phyloP scores from a whole-genome alignment of 2,329 filamentous ascomycete genomes.

The Cercospora canescens region DNA sequence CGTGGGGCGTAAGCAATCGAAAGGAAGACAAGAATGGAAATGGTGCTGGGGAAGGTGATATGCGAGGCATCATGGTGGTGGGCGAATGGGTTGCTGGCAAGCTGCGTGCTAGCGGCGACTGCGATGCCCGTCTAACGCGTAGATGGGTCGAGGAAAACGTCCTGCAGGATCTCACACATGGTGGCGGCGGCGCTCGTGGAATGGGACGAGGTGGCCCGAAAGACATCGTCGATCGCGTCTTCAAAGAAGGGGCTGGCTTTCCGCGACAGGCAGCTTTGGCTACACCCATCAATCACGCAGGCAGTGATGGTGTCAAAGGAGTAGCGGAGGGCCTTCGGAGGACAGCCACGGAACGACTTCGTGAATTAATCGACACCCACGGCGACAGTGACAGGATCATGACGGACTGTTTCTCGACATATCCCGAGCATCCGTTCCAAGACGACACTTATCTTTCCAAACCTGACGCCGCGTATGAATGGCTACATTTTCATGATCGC shows the following conservation, averaged over 20 bases:
- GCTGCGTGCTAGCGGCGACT: constrained; percentile 50
- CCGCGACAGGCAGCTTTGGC: constrained; percentile 50
- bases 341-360: constrained; percentile 68
- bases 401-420: constrained; percentile 81
- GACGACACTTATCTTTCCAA: constrained; percentile 91
- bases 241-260: constrained; percentile 77
- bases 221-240: constrained; percentile 76
- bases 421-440: constrained; percentile 85
- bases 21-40: constrained; percentile 57
- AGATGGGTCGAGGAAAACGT: constrained; percentile 77
- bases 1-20: constrained; percentile 76
- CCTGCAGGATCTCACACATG: constrained; percentile 66
- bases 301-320: constrained; percentile 49
- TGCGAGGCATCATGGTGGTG: constrained; percentile 81
- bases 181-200: constrained; percentile 69
- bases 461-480: constrained; percentile 84
- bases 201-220: constrained; percentile 70
- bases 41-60: constrained; percentile 69
- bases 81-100: constrained; percentile 82
- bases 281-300: constrained; percentile 21
- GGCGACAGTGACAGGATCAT: constrained; percentile 78
- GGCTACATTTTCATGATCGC: constrained; percentile 89
- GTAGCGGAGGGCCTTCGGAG: constrained; percentile 74
- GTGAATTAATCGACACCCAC: constrained; percentile 75
- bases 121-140: constrained; percentile 60